Conservation (phyloP, 495 filamentous ascomycete species). For the Penicillium simplicissimum region DNA sequence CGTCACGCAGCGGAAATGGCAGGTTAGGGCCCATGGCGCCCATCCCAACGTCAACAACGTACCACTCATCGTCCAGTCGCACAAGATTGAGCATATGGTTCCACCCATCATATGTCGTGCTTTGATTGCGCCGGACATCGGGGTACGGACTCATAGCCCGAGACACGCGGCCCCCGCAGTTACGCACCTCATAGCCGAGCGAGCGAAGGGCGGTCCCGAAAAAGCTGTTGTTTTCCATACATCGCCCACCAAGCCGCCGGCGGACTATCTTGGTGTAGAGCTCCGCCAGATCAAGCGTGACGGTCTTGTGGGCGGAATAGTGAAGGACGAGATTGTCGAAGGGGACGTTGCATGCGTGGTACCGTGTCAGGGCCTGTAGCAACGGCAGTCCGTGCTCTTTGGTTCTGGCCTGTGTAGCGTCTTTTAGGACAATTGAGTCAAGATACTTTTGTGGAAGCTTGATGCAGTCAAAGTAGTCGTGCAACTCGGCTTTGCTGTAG, state of each 20-base stretch:
- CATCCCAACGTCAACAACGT: slow-evolving; percentile 67
- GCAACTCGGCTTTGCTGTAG: neutral
- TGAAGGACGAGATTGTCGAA: slow-evolving; percentile 63
- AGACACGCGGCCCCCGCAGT: neutral
- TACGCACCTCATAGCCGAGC: slow-evolving; percentile 54
- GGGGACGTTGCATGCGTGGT: slow-evolving; percentile 58
- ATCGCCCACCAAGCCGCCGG: slow-evolving; percentile 61
- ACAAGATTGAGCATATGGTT: slow-evolving; percentile 67
- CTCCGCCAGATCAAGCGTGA: neutral
- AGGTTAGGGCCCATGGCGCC: slow-evolving; percentile 55
- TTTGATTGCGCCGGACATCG: slow-evolving; percentile 18
- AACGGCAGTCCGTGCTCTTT: neutral
- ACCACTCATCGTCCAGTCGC: slow-evolving; percentile 47
- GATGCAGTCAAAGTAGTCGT: neutral
- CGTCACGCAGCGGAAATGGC: slow-evolving; percentile 48
- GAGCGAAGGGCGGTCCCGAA: slow-evolving; percentile 60
- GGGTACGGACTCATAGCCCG: slow-evolving; percentile 19
- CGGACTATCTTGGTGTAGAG: slow-evolving; percentile 61
- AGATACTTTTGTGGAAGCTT: neutral
- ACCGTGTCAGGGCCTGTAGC: slow-evolving; percentile 7
- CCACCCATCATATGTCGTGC: slow-evolving; percentile 24
- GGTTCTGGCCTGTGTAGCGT: neutral
- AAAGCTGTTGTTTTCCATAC: slow-evolving; percentile 68
- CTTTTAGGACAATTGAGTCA: neutral
- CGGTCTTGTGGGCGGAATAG: slow-evolving; percentile 38